Percentiles rank a stretch among this genome's conserved stretches.
phyloP scores from a whole-genome alignment of 148 eudicot species.

The Rhododendron mucronatum region DNA sequence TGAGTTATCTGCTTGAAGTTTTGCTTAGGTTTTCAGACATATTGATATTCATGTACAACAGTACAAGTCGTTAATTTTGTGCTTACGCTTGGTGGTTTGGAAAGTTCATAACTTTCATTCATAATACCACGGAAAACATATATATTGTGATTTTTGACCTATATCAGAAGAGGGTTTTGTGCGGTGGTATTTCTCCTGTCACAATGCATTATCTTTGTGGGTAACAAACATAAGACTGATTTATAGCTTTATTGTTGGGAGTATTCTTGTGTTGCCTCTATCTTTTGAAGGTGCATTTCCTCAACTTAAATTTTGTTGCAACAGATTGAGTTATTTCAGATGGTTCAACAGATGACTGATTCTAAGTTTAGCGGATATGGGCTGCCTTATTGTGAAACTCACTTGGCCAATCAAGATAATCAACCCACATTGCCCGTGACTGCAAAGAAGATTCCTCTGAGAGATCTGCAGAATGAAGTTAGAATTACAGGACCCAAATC shows the following conservation, averaged over 20 bases:
- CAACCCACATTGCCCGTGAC: constrained; percentile 33
- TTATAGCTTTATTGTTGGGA: neutral
- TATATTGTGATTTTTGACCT: neutral
- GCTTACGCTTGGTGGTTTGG: neutral
- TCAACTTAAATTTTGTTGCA: constrained; percentile 6
- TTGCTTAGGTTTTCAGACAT: neutral
- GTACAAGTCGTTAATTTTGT: neutral
- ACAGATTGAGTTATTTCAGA: constrained; percentile 20
- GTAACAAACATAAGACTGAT: neutral
- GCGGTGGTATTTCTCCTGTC: neutral
- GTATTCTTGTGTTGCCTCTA: neutral
- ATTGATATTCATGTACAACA: neutral
- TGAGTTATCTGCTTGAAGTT: neutral
- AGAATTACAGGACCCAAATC: constrained; percentile 36
- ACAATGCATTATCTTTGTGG: neutral
- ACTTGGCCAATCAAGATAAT: constrained; percentile 38
- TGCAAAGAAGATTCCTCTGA: constrained; percentile 49
- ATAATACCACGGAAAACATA: neutral
- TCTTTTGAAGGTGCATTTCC: neutral
- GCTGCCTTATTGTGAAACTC: constrained; percentile 33
- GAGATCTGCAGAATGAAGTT: constrained; percentile 55
- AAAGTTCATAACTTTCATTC: neutral
- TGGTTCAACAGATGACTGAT: constrained; percentile 46
- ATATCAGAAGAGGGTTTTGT: neutral
- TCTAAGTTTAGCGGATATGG: constrained; percentile 37